Conservation (phyloP, 371 early-diverging fungal species). For the Mucor saturninus region DNA sequence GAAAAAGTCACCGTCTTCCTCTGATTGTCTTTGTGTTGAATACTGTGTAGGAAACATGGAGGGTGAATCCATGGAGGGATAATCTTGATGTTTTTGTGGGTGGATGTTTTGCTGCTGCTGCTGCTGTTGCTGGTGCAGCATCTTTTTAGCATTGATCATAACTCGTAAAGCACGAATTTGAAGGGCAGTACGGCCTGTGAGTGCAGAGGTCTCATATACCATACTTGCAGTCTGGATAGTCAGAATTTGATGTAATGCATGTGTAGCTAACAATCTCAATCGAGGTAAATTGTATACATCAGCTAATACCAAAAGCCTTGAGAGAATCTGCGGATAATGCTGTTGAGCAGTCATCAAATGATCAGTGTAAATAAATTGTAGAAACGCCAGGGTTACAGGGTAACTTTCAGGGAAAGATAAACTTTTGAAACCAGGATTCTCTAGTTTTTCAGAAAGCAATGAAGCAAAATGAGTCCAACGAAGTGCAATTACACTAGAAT, state of each 20-base stretch:
- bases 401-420: conserved; percentile 66
- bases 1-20: conserved; percentile 11
- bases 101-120: conserved; percentile 37
- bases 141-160: conserved; percentile 66
- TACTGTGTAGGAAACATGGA: conserved; percentile 3
- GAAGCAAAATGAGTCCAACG: conserved; percentile 73
- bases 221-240: conserved; percentile 72
- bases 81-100: conserved; percentile 28
- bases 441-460: conserved; percentile 34
- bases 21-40: neutral
- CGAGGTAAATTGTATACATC: conserved; percentile 65
- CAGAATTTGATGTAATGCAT: conserved; percentile 71
- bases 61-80: conserved; percentile 15
- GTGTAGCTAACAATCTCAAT: conserved; percentile 62
- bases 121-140: conserved; percentile 60
- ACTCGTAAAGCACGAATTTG: conserved; percentile 69
- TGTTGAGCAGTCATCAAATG: conserved; percentile 72
- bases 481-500: conserved; percentile 65
- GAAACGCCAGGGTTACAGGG: conserved; percentile 67
- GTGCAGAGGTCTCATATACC: conserved; percentile 68
- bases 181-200: conserved; percentile 62
- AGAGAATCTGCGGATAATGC: conserved; percentile 63
- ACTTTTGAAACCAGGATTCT: conserved; percentile 29
- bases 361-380: conserved; percentile 78
- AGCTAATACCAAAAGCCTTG: conserved; percentile 67